Conservation (phyloP, 2,329 filamentous ascomycete genomes). For the Phoma sp. region DNA sequence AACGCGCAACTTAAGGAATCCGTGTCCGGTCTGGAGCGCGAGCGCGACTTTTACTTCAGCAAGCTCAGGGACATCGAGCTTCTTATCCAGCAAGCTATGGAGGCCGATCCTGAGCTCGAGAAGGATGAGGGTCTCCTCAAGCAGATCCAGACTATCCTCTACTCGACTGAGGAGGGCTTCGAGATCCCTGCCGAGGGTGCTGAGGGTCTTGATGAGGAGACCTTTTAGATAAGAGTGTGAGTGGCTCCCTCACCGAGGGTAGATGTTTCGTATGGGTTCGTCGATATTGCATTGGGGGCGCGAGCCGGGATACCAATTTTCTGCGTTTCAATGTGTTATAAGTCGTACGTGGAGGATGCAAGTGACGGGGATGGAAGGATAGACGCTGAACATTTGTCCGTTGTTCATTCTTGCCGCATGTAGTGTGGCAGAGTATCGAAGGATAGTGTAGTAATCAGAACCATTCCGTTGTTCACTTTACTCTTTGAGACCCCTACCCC, state of each 20-base stretch:
- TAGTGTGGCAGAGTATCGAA: constrained; percentile 7
- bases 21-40: constrained; percentile 90
- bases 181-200: constrained; percentile 81
- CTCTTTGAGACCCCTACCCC: too few species aligned
- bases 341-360: constrained; percentile 16
- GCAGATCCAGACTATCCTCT: constrained; percentile 94
- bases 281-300: constrained; percentile 41
- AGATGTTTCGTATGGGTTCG: constrained; percentile 23
- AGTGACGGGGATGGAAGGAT: constrained; percentile 7
- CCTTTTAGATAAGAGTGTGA: constrained; percentile 26
- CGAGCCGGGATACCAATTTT: constrained; percentile 43
- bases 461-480: not conserved
- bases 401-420: constrained; percentile 4
- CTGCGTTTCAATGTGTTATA: constrained; percentile 30
- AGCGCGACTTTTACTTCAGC: constrained; percentile 99
- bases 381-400: constrained; percentile 13
- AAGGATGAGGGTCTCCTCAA: constrained; percentile 93
- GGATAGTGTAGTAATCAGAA: constrained; percentile 7
- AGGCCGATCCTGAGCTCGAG: constrained; percentile 90
- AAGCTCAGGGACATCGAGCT: constrained; percentile 97
- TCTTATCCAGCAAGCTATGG: constrained; percentile 88
- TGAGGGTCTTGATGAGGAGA: constrained; percentile 77
- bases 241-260: not conserved
- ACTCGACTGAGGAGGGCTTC: constrained; percentile 86
- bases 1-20: constrained; percentile 92